Evolutionary conservation across 2,329 filamentous ascomycete genomes (phyloP).

Genomic region (Chalaropsis thielavioides): DNA sequence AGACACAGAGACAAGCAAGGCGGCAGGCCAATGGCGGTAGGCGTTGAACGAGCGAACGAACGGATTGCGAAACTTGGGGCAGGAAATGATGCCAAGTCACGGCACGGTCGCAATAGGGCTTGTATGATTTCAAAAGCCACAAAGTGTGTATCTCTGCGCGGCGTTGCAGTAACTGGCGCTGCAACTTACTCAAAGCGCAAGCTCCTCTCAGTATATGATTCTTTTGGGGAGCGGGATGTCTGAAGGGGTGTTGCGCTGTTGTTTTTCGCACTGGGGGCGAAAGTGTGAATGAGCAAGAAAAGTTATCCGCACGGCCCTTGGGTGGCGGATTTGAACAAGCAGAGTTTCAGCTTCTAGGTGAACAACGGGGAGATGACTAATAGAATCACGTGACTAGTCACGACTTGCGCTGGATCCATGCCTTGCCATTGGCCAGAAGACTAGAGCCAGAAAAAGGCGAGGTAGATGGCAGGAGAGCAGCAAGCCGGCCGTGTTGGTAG

Average conservation of each 20-base stretch:
- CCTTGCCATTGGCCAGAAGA: not conserved
- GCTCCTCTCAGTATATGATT: slow-evolving; percentile 11
- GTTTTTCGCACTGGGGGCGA: slow-evolving; percentile 16
- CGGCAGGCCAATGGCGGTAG: not conserved
- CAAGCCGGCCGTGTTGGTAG: not conserved
- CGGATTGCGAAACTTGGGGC: not conserved
- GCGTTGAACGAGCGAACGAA: not conserved
- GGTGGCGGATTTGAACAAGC: not conserved
- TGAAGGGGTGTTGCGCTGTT: slow-evolving; percentile 6
- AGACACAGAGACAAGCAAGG: not conserved
- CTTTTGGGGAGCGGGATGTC: slow-evolving; percentile 10
- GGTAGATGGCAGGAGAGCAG: not conserved
- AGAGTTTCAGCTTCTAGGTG: not conserved
- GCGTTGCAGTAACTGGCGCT: not conserved
- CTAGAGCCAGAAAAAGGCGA: not conserved
- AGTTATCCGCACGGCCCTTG: slow-evolving; percentile 11
- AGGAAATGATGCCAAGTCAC: not conserved
- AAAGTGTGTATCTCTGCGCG: not conserved
- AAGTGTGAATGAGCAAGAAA: slow-evolving; percentile 10
- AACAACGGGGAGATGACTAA: not conserved
- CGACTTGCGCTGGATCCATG: not conserved
- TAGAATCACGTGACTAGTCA: not conserved
- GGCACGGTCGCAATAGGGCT: not conserved
- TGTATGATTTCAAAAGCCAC: not conserved
- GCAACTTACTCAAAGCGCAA: not conserved